A percentile compares a stretch with the other conserved stretches of the same genome.
These are phyloP conservation scores for Bruguiera parviflora DNA, from an alignment of 345 rosid species.

Conservation along the genomic window DNA sequence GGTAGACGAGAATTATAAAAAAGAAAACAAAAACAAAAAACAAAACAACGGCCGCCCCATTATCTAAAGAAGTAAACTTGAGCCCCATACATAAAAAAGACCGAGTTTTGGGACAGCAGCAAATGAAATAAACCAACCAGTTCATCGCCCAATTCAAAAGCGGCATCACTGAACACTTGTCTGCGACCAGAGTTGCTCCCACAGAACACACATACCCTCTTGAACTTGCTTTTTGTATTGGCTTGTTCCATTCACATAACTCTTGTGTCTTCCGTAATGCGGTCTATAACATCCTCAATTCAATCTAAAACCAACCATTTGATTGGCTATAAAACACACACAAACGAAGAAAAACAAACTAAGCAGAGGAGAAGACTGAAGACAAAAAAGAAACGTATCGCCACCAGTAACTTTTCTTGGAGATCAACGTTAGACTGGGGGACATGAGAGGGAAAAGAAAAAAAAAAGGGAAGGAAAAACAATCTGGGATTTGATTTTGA, in stretches of 20 bases:
- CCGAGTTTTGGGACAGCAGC: neutral
- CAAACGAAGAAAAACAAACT: neutral
- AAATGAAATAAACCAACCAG: slow-evolving; percentile 51
- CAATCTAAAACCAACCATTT: slow-evolving; percentile 28
- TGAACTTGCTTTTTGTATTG: slow-evolving; percentile 48
- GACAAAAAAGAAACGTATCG: slow-evolving; percentile 13
- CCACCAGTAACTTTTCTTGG: slow-evolving; percentile 11
- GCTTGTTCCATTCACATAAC: slow-evolving; percentile 53
- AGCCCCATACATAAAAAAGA: slow-evolving; percentile 4
- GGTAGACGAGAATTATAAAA: neutral
- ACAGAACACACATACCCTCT: slow-evolving; percentile 84
- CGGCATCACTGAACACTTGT: slow-evolving; percentile 83
- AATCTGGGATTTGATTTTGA: no score
- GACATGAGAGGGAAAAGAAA: neutral
- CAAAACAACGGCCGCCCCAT: neutral
- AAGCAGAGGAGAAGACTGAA: neutral
- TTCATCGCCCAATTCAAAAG: slow-evolving; percentile 87
- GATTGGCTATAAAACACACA: neutral
- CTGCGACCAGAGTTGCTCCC: slow-evolving; percentile 89
- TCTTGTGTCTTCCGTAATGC: slow-evolving; percentile 9
- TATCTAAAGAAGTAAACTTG: slow-evolving; percentile 2
- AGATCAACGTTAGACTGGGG: slow-evolving; percentile 3
- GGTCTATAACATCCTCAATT: neutral
- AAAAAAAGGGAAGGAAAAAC: no score
- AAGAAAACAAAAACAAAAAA: neutral